A percentile compares a stretch with the other conserved stretches of the same genome.
Evolutionary conservation across 306 rosid genomes (phyloP).

Genomic region (Albizia julibrissin): DNA sequence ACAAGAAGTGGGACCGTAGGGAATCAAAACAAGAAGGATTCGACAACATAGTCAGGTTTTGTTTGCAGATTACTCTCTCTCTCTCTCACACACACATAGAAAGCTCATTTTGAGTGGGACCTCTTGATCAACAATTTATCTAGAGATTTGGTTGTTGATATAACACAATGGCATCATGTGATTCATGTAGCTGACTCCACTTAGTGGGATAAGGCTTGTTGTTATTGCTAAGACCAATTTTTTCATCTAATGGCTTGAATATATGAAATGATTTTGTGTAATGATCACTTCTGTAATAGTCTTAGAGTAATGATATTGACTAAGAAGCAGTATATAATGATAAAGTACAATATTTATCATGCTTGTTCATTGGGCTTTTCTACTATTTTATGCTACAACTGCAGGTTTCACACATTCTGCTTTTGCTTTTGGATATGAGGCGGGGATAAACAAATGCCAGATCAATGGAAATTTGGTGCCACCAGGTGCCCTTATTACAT

Average conservation of each 20-base stretch:
- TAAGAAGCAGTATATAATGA: neutral
- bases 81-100: neutral
- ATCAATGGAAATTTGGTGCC: conserved; percentile 94
- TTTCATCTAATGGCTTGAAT: neutral
- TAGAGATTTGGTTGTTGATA: too few species aligned
- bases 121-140: neutral
- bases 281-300: conserved; percentile 9
- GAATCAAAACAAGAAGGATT: neutral
- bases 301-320: conserved; percentile 20
- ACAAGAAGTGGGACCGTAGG: neutral
- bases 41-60: neutral
- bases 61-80: neutral
- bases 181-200: neutral
- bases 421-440: conserved; percentile 94
- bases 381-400: conserved; percentile 21
- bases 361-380: conserved; percentile 32
- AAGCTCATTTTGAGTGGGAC: neutral
- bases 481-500: conserved; percentile 78
- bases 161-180: too few species aligned
- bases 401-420: conserved; percentile 95
- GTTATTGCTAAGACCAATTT: conserved; percentile 9
- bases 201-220: neutral
- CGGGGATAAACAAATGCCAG: conserved; percentile 78
- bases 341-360: neutral
- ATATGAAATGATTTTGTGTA: conserved; percentile 10